These are phyloP conservation scores for Venturia carpophila DNA, from an alignment of 2,329 filamentous ascomycete genomes.

Conservation along the genomic window DNA sequence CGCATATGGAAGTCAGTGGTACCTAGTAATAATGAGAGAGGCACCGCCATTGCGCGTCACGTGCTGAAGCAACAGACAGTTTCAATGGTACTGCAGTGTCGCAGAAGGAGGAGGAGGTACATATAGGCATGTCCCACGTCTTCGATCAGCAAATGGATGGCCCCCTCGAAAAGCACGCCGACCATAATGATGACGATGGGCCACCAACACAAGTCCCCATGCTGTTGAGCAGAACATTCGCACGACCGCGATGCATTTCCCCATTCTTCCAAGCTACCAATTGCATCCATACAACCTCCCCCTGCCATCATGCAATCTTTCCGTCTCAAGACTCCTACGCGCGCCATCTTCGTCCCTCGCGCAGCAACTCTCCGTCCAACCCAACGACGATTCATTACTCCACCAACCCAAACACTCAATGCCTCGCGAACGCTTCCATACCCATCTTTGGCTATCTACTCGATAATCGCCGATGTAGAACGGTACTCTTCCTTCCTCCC, in stretches of 20 bases:
- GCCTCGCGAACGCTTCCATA: conserved; percentile 74
- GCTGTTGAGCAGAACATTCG: neutral
- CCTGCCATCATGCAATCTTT: neutral
- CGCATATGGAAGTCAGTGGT: neutral
- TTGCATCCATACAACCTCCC: neutral
- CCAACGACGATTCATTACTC: conserved; percentile 18
- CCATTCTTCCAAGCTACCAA: neutral
- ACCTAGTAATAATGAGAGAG: neutral
- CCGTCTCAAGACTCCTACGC: neutral
- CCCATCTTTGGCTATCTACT: conserved; percentile 62
- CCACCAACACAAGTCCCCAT: neutral
- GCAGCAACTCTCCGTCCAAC: conserved; percentile 25
- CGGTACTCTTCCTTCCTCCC: conserved; percentile 84
- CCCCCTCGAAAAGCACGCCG: neutral
- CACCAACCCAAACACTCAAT: conserved; percentile 52
- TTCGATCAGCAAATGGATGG: neutral
- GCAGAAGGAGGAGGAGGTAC: no score
- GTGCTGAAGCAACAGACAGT: neutral
- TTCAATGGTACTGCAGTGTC: neutral
- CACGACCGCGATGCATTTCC: neutral
- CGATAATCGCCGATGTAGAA: conserved; percentile 79
- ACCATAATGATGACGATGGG: conserved; percentile 1
- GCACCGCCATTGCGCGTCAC: neutral
- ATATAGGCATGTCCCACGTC: no score
- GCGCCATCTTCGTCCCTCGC: conserved; percentile 1